Percentiles rank a stretch among this genome's conserved stretches.
These are phyloP conservation scores for Daldinia sp. DNA, from an alignment of 2,329 filamentous ascomycete species.

Conservation along the genomic window DNA sequence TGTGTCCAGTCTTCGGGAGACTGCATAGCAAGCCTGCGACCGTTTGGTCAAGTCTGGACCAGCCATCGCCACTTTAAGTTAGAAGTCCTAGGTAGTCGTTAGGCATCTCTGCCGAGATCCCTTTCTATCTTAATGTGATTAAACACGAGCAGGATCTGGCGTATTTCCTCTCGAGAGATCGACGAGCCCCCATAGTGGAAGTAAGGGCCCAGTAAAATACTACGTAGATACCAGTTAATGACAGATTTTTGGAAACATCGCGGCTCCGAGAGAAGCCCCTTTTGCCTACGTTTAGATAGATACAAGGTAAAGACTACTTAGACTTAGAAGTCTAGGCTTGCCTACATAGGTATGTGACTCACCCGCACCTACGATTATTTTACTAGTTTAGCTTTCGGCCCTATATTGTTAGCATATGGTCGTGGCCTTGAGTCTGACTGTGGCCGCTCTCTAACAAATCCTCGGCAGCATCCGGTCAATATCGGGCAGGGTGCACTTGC, in stretches of 20 bases:
- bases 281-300: slow-evolving; percentile 15
- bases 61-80: slow-evolving; percentile 52
- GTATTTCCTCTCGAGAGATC: neutral
- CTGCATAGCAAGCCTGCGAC: slow-evolving; percentile 56
- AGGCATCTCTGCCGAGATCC: slow-evolving; percentile 45
- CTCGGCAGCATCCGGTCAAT: slow-evolving; percentile 49
- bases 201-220: neutral
- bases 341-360: slow-evolving; percentile 20
- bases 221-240: neutral
- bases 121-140: slow-evolving; percentile 26
- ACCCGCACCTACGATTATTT: slow-evolving; percentile 8
- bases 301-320: slow-evolving; percentile 13
- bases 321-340: slow-evolving; percentile 5
- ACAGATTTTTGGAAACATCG: neutral
- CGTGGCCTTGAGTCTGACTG: slow-evolving; percentile 27
- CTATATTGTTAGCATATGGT: slow-evolving; percentile 43
- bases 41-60: slow-evolving; percentile 51
- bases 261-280: slow-evolving; percentile 5
- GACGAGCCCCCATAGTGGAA: neutral
- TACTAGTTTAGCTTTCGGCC: slow-evolving; percentile 47
- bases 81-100: slow-evolving; percentile 44
- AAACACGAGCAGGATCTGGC: neutral
- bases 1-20: slow-evolving; percentile 55
- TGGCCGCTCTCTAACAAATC: slow-evolving; percentile 32
- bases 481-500: slow-evolving; percentile 43